Evolutionary conservation across 176 grass and related monocot genomes (phyloP).

Genomic region (Puccinellia tenuiflora): DNA sequence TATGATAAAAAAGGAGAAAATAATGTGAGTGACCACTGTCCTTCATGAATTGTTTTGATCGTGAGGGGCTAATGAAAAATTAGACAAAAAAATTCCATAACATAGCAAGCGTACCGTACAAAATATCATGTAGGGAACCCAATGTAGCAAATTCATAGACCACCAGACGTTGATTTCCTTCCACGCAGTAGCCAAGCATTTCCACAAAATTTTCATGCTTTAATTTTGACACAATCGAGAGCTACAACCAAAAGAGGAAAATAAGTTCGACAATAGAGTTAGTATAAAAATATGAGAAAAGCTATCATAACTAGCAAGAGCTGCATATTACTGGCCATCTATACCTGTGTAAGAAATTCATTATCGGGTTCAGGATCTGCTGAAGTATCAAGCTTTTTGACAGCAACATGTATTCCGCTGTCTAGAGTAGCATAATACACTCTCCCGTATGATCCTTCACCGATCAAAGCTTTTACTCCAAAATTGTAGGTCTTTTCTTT

Average conservation of each 20-base stretch:
- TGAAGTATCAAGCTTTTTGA: slow-evolving; percentile 80
- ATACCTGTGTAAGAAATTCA: slow-evolving; percentile 82
- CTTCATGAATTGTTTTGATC: not conserved
- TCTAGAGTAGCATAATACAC: slow-evolving; percentile 70
- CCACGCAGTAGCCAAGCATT: slow-evolving; percentile 66
- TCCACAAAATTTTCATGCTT: slow-evolving; percentile 76
- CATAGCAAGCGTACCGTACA: slow-evolving; percentile 48
- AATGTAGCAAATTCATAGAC: slow-evolving; percentile 76
- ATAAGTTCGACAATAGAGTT: not conserved
- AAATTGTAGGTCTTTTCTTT: slow-evolving; percentile 83
- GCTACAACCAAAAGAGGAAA: slow-evolving; percentile 28
- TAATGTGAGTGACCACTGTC: not conserved
- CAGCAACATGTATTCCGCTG: slow-evolving; percentile 54
- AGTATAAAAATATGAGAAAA: not conserved
- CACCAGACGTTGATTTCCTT: slow-evolving; percentile 64
- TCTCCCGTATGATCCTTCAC: slow-evolving; percentile 83
- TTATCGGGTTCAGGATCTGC: slow-evolving; percentile 57
- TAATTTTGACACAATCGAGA: slow-evolving; percentile 58
- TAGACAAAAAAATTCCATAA: not conserved
- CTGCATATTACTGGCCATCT: too few relatives aligned
- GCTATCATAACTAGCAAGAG: slow-evolving; percentile 4
- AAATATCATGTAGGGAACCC: slow-evolving; percentile 78
- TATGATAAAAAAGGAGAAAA: not conserved
- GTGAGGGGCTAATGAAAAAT: not conserved
- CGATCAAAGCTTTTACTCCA: slow-evolving; percentile 76